Conservation (phyloP, 2,329 filamentous ascomycete species). For the Tolypocladium album region DNA sequence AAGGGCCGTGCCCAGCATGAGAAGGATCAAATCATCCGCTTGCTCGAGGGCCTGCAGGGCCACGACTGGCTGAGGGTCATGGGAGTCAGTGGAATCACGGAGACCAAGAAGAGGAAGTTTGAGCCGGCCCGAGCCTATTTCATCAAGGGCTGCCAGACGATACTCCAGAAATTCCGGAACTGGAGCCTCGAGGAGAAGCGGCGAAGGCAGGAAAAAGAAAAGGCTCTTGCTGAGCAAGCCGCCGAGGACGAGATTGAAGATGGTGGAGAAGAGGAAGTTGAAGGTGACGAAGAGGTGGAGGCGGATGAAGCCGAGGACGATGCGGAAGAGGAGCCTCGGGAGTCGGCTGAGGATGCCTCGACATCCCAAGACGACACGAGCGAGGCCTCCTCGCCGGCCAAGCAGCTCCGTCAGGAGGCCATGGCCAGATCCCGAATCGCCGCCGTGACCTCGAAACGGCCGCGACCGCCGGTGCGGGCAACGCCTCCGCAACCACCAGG, state of each 20-base stretch:
- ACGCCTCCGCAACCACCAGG: conserved; percentile 21
- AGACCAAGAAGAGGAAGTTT: conserved; percentile 76
- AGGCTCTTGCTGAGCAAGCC: conserved; percentile 24
- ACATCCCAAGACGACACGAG: conserved; percentile 47
- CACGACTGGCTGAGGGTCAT: conserved; percentile 90
- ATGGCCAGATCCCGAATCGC: conserved; percentile 38
- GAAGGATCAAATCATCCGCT: conserved; percentile 51
- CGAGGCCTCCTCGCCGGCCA: conserved; percentile 36
- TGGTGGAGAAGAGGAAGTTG: conserved; percentile 16
- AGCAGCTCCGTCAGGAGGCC: conserved; percentile 67
- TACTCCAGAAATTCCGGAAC: conserved; percentile 76
- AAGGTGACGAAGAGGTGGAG: conserved; percentile 15
- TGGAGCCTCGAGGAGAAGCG: conserved; percentile 90
- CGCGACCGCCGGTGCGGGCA: conserved; percentile 15
- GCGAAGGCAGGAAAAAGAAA: conserved; percentile 65
- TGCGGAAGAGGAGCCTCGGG: conserved; percentile 24
- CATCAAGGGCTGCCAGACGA: conserved; percentile 67
- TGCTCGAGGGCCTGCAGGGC: conserved; percentile 74
- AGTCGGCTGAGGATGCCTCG: conserved; percentile 7
- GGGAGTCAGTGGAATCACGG: conserved; percentile 77
- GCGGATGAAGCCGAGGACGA: conserved; percentile 22
- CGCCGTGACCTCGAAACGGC: conserved; percentile 21
- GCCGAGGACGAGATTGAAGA: conserved; percentile 25
- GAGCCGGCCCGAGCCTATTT: conserved; percentile 80
- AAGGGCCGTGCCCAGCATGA: conserved; percentile 57